A percentile compares a stretch with the other conserved stretches of the same genome.
Conservation (phyloP, 768 basidiomycete species). For the Leccinum incarnatum region DNA sequence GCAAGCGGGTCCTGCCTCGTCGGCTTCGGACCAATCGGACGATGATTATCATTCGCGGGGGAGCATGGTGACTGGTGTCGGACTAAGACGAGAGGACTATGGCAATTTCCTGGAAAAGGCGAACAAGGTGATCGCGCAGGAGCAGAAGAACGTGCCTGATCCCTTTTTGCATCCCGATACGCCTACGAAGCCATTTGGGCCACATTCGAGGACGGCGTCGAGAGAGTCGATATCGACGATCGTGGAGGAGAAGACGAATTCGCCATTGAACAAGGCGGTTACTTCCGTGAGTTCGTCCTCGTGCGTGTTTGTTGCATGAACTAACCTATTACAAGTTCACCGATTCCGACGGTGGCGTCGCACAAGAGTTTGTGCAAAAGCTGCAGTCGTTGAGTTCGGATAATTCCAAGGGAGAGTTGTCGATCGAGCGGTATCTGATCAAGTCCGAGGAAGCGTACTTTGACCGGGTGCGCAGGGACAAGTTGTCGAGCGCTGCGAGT, state of each 20-base stretch:
- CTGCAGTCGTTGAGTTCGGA: conserved; percentile 74
- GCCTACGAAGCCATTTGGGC: conserved; percentile 74
- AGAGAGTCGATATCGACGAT: conserved; percentile 92
- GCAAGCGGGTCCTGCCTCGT: conserved; percentile 30
- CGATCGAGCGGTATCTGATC: conserved; percentile 85
- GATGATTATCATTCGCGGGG: conserved; percentile 54
- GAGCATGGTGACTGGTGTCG: conserved; percentile 24
- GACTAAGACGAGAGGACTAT: conserved; percentile 45
- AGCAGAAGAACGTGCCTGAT: conserved; percentile 76
- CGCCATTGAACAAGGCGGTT: conserved; percentile 92
- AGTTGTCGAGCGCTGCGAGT: conserved; percentile 79
- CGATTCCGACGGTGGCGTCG: conserved; percentile 89
- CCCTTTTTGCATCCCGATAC: conserved; percentile 70
- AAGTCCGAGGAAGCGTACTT: conserved; percentile 96
- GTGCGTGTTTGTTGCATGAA: neutral
- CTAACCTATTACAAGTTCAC: conserved; percentile 61
- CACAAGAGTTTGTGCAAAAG: conserved; percentile 84
- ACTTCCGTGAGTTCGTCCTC: conserved; percentile 56
- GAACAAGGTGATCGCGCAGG: conserved; percentile 78
- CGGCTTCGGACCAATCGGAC: conserved; percentile 55
- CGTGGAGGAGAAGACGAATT: conserved; percentile 86
- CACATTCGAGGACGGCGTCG: conserved; percentile 76
- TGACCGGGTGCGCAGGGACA: conserved; percentile 84
- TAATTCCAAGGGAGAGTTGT: conserved; percentile 88
- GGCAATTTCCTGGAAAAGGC: conserved; percentile 82